A percentile compares a stretch with the other conserved stretches of the same genome.
These are phyloP conservation scores for Zopfia rhizophila DNA, from an alignment of 2,329 filamentous ascomycete genomes.

Conservation along the genomic window DNA sequence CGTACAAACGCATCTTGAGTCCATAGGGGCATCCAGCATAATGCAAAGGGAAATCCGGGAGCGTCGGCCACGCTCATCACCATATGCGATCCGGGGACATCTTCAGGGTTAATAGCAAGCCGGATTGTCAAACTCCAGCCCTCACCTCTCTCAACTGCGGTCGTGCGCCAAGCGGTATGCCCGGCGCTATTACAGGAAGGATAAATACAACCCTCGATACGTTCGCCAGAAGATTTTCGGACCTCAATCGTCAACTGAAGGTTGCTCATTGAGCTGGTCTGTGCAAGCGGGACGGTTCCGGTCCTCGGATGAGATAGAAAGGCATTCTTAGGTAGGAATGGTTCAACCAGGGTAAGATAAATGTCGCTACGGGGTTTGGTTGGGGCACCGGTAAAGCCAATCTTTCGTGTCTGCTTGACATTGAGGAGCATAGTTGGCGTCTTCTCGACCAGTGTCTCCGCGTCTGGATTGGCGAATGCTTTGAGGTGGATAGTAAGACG, in stretches of 20 bases:
- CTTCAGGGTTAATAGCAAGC: slow-evolving; percentile 78
- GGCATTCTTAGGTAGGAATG: slow-evolving; percentile 75
- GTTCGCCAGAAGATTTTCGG: slow-evolving; percentile 78
- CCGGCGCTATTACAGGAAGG: slow-evolving; percentile 82
- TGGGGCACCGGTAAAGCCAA: slow-evolving; percentile 93
- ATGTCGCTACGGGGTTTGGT: slow-evolving; percentile 92
- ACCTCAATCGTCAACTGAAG: slow-evolving; percentile 92
- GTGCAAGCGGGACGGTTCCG: slow-evolving; percentile 79
- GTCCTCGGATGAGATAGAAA: slow-evolving; percentile 76
- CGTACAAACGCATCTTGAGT: slow-evolving; percentile 87
- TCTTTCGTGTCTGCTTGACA: slow-evolving; percentile 82
- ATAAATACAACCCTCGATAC: slow-evolving; percentile 88
- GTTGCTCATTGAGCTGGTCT: slow-evolving; percentile 73
- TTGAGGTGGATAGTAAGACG: slow-evolving; percentile 82
- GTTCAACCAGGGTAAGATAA: slow-evolving; percentile 85
- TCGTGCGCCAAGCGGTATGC: slow-evolving; percentile 88
- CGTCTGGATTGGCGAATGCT: slow-evolving; percentile 79
- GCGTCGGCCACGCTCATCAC: slow-evolving; percentile 90
- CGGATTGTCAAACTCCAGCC: slow-evolving; percentile 90
- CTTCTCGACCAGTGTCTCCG: slow-evolving; percentile 81
- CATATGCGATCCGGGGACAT: slow-evolving; percentile 85
- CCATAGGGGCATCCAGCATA: slow-evolving; percentile 95
- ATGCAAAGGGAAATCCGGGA: slow-evolving; percentile 86
- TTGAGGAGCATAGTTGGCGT: slow-evolving; percentile 89
- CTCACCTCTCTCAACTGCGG: slow-evolving; percentile 80